Base-by-base conservation (phyloP, 164 flowering plant species). In the Umbilicus rupestris region DNA sequence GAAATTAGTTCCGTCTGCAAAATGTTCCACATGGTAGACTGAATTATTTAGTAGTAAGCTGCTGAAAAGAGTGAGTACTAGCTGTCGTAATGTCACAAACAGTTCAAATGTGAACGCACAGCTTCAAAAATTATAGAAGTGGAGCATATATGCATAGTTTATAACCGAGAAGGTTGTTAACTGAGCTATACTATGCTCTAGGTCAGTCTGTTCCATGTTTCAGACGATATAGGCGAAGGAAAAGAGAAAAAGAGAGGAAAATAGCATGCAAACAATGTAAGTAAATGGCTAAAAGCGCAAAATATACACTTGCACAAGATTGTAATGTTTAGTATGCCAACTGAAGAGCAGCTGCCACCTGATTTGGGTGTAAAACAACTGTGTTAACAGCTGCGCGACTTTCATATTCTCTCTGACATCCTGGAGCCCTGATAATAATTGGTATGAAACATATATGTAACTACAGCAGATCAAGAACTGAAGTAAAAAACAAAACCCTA, bases 341-440 rank as follows among this genome's bases (percentile, higher is more conserved):
- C 24, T 37, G 28, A 35, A 35, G 26, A 28, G 45, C 6, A 39
- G 64, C 12, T 14, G 66, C 35, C 29, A 92, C 99, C 97, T 95
- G 99, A 80, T 95, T 95, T 49, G 97, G 97, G 74, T 95, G 99
- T 63, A 95, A 77, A 64, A 89, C 96, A 79, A 92, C 99, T 62
- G 99, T 92, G 79, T 95, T 95, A 66, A 95, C 99, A 66, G 99
- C 97, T 37, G 89, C 99, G 69, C 96, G 92, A 71, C 99, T 95
- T 84, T 91, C 99, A 78, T 92, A 95, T 80, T 95, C 97, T 75
- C 94, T 83, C 71, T 95, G 99, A 78, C 94, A 95, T 68, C 90
- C 97, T 58, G 96, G 97, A 71, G 99, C 97, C 83, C 99, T 95
- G 76, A 64, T 70, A 11, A 62, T 22, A 7, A 65, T 39, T 66